Percentiles rank a stretch among this genome's conserved stretches.
Conservation (phyloP, 2,329 filamentous ascomycete genomes). For the Colletotrichum liaoningense region DNA sequence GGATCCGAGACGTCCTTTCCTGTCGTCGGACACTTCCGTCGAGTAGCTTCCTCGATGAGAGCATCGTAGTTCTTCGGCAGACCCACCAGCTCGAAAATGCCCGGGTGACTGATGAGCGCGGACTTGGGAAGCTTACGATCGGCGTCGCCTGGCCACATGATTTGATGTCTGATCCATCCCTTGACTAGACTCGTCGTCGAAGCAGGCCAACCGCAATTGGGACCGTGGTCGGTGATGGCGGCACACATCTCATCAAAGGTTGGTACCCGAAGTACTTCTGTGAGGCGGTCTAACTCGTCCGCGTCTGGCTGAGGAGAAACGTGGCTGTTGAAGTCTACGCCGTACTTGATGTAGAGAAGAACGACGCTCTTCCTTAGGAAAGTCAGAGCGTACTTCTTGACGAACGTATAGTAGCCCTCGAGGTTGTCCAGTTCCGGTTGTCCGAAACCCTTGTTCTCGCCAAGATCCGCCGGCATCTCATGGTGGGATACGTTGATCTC, state of each 20-base stretch:
- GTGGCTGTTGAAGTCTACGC: conserved; percentile 85
- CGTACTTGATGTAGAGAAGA: conserved; percentile 87
- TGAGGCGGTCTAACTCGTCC: conserved; percentile 85
- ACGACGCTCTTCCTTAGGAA: conserved; percentile 90
- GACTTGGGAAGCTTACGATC: conserved; percentile 48
- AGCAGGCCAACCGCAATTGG: conserved; percentile 61
- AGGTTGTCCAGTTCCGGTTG: conserved; percentile 66
- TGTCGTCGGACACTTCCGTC: conserved; percentile 84
- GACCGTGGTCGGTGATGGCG: conserved; percentile 60
- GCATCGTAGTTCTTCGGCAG: conserved; percentile 92
- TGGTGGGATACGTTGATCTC: conserved; percentile 50
- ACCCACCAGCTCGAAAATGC: conserved; percentile 93
- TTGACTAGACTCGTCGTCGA: conserved; percentile 59
- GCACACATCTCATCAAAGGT: conserved; percentile 82
- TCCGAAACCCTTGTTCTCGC: conserved; percentile 61
- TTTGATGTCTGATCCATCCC: conserved; percentile 81
- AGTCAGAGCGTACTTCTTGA: conserved; percentile 85
- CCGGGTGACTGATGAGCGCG: conserved; percentile 78
- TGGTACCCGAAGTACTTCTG: conserved; percentile 79
- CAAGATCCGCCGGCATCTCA: conserved; percentile 41
- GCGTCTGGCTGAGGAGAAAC: conserved; percentile 71
- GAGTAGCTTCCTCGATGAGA: conserved; percentile 91
- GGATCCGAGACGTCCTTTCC: conserved; percentile 93
- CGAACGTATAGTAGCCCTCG: conserved; percentile 67
- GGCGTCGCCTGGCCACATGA: conserved; percentile 48